Base-by-base conservation (phyloP, 2,329 filamentous ascomycete genomes). In the Neoascochyta sp. region DNA sequence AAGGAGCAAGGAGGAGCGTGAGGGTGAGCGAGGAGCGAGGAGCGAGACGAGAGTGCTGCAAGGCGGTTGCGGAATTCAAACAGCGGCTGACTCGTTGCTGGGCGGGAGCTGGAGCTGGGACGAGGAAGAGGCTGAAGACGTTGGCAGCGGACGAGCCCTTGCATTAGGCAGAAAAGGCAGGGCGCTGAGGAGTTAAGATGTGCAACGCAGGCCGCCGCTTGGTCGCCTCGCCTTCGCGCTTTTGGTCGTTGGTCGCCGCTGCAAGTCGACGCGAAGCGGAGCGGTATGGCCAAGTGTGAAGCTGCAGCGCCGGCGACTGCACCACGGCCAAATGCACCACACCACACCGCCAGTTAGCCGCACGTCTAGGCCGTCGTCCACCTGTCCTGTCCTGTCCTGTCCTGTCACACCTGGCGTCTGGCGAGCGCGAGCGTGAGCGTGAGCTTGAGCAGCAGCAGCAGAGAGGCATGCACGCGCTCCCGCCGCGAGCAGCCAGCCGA, bases 21-120 rank as follows among this genome's bases (percentile, higher is more conserved):
- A n/a, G n/a, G n/a, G n/a, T n/a, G n/a, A n/a, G n/a, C n/a, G n/a
- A n/a, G n/a, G n/a, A n/a, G n/a, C n/a, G n/a, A n/a, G n/a, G n/a
- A n/a, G n/a, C n/a, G n/a, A n/a, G n/a, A n/a, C 32, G 36, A 39
- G 36, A 32, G 31, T 39, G 36, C 47, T 46, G 53, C 48, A 48
- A 52, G 51, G 48, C 48, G 51, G 51, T 43, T 55, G 47, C 38
- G 51, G 47, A 57, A 54, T 52, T 54, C 51, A 54, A 52, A 54
- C 41, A 41, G 39, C 32, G 36, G 43, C 46, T 43, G 50, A 49
- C 47, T 53, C 43, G 56, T 47, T 43, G 41, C 43, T 49, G 46
- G 36, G 39, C 39, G 37, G 25, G n/a, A n/a, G n/a, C n/a, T n/a
- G 41, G 42, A 44, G 43, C 42, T 39, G 43, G 28, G 41, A 23